Percentiles rank a stretch among this genome's conserved stretches.
These are phyloP conservation scores for Nymphaea thermarum DNA, from an alignment of 164 flowering plant species.

Conservation along the genomic window DNA sequence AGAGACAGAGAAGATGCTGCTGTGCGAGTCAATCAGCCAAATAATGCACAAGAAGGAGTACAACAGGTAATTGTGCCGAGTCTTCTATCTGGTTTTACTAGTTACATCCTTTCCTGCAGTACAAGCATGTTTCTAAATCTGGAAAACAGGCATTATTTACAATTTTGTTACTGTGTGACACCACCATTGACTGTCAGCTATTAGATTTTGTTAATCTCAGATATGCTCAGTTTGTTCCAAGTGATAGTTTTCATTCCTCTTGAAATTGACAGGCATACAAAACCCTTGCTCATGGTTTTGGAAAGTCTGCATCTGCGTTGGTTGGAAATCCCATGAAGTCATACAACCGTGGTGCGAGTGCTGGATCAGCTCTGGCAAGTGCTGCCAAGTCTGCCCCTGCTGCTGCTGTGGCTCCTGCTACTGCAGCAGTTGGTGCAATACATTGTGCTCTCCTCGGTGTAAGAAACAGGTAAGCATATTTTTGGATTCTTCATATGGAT, in stretches of 20 bases:
- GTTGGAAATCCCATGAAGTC: conserved; percentile 66
- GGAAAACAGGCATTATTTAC: too few species aligned
- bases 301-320: conserved; percentile 75
- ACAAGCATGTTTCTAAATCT: too few species aligned
- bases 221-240: not conserved
- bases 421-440: conserved; percentile 73
- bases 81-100: not conserved
- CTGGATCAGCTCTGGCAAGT: conserved; percentile 76
- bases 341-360: conserved; percentile 78
- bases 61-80: conserved; percentile 37
- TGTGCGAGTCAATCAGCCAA: conserved; percentile 73
- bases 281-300: conserved; percentile 74
- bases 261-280: conserved; percentile 60
- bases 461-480: conserved; percentile 59
- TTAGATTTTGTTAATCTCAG: too few species aligned
- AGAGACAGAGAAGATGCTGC: conserved; percentile 27
- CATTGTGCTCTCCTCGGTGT: conserved; percentile 89
- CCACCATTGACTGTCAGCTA: too few species aligned
- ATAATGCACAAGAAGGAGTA: conserved; percentile 78
- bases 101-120: too few species aligned
- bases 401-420: conserved; percentile 88
- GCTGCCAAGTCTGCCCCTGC: conserved; percentile 83
- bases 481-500: not conserved
- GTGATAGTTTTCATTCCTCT: not conserved
- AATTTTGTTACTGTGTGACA: too few species aligned